Evolutionary conservation across 257 asterid genomes (phyloP).

Genomic region (Thymus quinquecostatus): DNA sequence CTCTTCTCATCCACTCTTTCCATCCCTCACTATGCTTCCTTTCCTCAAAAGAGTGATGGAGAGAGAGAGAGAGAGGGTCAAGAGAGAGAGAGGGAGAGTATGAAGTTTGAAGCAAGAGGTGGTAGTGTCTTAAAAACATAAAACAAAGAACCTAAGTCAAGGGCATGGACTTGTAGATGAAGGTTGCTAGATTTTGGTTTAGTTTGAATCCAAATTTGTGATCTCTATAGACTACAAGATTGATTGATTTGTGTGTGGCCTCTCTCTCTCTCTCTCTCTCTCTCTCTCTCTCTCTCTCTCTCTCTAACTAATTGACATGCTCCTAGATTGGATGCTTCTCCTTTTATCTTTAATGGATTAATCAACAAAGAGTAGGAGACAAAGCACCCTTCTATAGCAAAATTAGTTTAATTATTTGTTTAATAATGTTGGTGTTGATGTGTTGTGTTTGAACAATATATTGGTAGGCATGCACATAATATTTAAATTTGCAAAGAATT

Average conservation of each 20-base stretch:
- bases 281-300: too few relatives aligned
- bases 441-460: conserved; percentile 49
- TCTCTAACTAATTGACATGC: too few relatives aligned
- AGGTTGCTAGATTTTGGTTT: background rate
- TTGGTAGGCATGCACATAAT: conserved; percentile 34
- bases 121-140: conserved; percentile 17
- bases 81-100: background rate
- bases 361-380: conserved; percentile 55
- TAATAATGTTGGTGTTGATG: background rate
- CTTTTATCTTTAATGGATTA: conserved; percentile 37
- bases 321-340: conserved; percentile 42
- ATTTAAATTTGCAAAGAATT: conserved; percentile 12
- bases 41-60: background rate
- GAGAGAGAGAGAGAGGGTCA: background rate
- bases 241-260: conserved; percentile 36
- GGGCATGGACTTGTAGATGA: conserved; percentile 39
- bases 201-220: conserved; percentile 50
- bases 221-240: conserved; percentile 51
- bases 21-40: too few relatives aligned
- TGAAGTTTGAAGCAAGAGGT: conserved; percentile 5
- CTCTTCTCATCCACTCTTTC: conserved; percentile 52
- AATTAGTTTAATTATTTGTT: conserved; percentile 29
- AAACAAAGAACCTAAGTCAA: conserved; percentile 39
- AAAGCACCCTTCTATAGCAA: conserved; percentile 53
- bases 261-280: too few relatives aligned